Evolutionary conservation across 169 alveolate species (phyloP), one percentile per base, ranked within the genome.

Genomic region (Plasmodium malariae): DNA sequence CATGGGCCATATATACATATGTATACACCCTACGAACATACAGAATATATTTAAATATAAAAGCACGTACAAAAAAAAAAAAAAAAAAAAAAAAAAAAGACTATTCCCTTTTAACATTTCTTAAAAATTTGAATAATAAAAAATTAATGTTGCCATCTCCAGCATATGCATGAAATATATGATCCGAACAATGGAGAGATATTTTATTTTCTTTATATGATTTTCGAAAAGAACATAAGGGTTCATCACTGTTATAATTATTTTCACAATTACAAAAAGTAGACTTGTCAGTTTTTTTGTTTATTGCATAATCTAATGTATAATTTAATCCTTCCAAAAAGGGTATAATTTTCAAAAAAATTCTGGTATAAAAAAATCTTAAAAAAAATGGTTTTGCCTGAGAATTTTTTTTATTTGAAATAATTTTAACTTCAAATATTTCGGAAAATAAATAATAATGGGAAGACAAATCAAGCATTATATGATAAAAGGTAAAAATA

Each of bases 311-410:
- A 78, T 78, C 76, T 63, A 78, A 17, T 9, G 89, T 62, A 37
- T 78, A 62, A 62, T 78, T 62, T 49, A 78, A 78, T 63, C 89
- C 89, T 54, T 78, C 89, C 0, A 78, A 34, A 6, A n/a, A 55
- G 32, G 89, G 89, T 24, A 78, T 78, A 49, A 78, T 78, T 9
- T 49, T 65, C 17, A 78, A 48, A 62, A 78, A 78, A 19, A 43
- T 51, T 78, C 89, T 78, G 28, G 55, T 19, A 40, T 62, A 17
- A 40, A 63, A 78, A 24, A 21, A 63, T 62, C 89, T 78, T 78
- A 78, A 49, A 78, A 78, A 78, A 65, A 78, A 78, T 26, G 89
- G 89, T 34, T 78, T 78, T 32, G 78, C 89, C 34, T 78, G 78
- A 65, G 63, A 40, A 62, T 63, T 30, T 78, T 78, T 62, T n/a